Base-by-base conservation (phyloP, 768 basidiomycete species). In the Amanita thiersii region DNA sequence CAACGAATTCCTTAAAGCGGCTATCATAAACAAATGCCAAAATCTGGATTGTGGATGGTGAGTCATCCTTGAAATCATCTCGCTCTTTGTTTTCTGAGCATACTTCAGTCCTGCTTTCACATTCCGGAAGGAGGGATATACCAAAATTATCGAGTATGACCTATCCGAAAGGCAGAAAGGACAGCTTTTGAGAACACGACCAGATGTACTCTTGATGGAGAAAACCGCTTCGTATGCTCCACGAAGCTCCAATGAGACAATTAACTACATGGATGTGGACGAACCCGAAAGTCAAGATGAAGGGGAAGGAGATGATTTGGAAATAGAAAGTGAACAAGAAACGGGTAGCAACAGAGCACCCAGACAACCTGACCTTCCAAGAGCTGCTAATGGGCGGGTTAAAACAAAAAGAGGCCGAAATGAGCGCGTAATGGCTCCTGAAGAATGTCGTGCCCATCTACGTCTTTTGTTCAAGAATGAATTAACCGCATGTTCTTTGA, bases 111-210 rank as follows among this genome's bases (percentile, higher is more conserved):
- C 73, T 50, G 80, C 75, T 2, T 92, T 88, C 57, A 89, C 91
- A 0, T 90, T 86, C 62, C 83, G 93, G 40, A 97, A 90, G 60
- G 96, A 99, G 55, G 90, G 88, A 0, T 72, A 86, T 59, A 89
- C 86, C 38, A 98, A 97, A 64, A 74, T 99, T 42, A 83, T 98
- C 56, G 92, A 98, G 64, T 88, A 89, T 55, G 92, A 93, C 52
- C 72, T 98, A 23, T 69, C 87, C 4, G 38, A 59, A 2, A 94
- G 91, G 60, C 81, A 90, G 57, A 91, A 87, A 60, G 70, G 59
- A 4, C 69, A 75, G 12, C 40, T 74, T 7, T 65, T 72, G 9
- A 57, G 81, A 42, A 77, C 66, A 50, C 77, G 88, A n/a, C 86
- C 83, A 10, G 72, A 93, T 56, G 86, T 96, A 11, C 68, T 94